Evolutionary conservation across 169 alveolate genomes (phyloP).

Genomic region (Plasmodium inui): DNA sequence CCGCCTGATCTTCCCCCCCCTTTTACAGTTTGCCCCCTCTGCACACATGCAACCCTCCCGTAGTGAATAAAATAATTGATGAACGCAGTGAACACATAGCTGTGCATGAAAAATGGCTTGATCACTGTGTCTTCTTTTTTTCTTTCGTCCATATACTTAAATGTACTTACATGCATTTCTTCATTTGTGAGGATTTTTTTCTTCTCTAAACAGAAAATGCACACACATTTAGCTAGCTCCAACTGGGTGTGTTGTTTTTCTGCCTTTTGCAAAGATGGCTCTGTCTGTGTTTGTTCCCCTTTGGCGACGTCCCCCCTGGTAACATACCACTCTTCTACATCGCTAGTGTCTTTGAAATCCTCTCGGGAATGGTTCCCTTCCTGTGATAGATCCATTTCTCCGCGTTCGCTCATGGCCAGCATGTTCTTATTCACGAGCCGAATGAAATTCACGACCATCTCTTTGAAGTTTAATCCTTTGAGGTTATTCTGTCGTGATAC

Average conservation of each 20-base stretch:
- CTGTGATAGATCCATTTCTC: neutral
- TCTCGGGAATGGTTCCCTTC: neutral
- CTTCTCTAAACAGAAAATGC: conserved; percentile 18
- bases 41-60: neutral
- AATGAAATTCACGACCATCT: conserved; percentile 23
- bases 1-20: neutral
- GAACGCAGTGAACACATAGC: conserved; percentile 25
- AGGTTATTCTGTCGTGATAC: conserved; percentile 48
- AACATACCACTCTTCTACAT: conserved; percentile 3
- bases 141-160: conserved; percentile 47
- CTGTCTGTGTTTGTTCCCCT: neutral
- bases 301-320: neutral
- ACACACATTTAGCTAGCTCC: conserved; percentile 18
- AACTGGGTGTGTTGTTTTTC: neutral
- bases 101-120: conserved; percentile 44
- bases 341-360: neutral
- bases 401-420: neutral
- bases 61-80: conserved; percentile 44
- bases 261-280: neutral
- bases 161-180: conserved; percentile 16
- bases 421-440: conserved; percentile 32
- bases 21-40: neutral
- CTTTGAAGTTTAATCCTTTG: conserved; percentile 29
- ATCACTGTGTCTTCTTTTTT: conserved; percentile 33
- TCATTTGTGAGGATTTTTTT: conserved; percentile 14